A percentile compares a stretch with the other conserved stretches of the same genome.
Evolutionary conservation across 345 rosid genomes (phyloP).

Genomic region (Brassica cretica): DNA sequence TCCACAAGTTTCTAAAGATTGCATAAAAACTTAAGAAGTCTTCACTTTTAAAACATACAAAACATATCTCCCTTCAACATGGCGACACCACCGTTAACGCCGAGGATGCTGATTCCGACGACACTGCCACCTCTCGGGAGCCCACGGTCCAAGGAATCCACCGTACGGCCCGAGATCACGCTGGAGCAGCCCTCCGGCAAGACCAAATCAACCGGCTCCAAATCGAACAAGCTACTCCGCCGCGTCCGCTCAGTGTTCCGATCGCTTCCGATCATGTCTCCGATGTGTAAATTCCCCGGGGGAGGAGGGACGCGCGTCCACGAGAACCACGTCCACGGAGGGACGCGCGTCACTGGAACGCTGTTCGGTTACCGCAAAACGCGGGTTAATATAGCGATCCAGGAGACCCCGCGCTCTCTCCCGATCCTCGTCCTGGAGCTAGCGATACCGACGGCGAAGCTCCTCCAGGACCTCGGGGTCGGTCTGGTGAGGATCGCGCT

Average conservation of each 20-base stretch:
- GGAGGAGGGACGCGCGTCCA: conserved; percentile 46
- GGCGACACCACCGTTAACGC: conserved; percentile 1
- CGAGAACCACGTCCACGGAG: conserved; percentile 68
- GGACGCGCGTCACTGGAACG: conserved; percentile 79
- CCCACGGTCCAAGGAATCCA: not conserved
- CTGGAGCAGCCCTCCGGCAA: conserved; percentile 35
- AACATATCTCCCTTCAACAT: not conserved
- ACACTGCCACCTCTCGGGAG: not conserved
- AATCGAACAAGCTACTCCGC: conserved; percentile 47
- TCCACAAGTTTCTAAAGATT: not conserved
- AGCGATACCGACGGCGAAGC: conserved; percentile 70
- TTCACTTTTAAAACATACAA: not conserved
- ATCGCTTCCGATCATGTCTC: conserved; percentile 60
- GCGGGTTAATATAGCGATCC: conserved; percentile 70
- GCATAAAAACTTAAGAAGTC: not conserved
- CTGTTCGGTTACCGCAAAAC: conserved; percentile 69
- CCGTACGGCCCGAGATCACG: conserved; percentile 35
- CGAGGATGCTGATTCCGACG: not conserved
- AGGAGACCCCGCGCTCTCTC: conserved; percentile 63
- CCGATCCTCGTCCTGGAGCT: conserved; percentile 68
- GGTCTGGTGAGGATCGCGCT: conserved; percentile 77
- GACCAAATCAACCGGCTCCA: conserved; percentile 28
- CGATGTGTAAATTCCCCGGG: conserved; percentile 49
- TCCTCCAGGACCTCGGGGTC: conserved; percentile 69
- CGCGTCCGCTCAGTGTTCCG: conserved; percentile 62